phyloP scores from a whole-genome alignment of 768 basidiomycete genomes.

The Gautieria morchelliformis region DNA sequence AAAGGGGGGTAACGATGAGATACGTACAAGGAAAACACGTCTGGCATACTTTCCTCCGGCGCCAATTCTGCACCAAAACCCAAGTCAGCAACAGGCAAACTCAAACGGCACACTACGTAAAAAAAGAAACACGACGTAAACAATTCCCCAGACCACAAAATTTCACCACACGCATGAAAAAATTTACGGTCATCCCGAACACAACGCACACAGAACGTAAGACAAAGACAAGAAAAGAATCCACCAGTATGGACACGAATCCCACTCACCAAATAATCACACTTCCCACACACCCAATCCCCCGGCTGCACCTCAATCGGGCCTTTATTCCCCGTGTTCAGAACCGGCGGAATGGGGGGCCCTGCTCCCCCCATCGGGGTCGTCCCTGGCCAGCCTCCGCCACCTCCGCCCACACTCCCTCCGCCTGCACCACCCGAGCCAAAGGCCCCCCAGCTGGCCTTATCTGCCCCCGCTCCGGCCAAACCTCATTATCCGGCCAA shows the following conservation, averaged over 20 bases:
- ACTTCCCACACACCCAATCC: conserved; percentile 77
- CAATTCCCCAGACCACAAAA: no score
- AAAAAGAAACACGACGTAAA: no score
- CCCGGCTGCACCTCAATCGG: conserved; percentile 74
- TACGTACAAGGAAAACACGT: conserved; percentile 74
- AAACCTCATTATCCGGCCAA: conserved; percentile 84
- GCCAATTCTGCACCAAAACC: conserved; percentile 48
- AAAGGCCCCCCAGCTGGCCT: conserved; percentile 11
- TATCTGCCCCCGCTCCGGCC: conserved; percentile 74
- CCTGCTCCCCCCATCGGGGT: conserved; percentile 37
- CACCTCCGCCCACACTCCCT: no score
- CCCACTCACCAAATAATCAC: conserved; percentile 51
- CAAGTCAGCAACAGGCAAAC: background rate
- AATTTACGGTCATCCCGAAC: background rate
- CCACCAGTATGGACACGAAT: no score
- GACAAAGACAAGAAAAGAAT: background rate
- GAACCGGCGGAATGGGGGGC: conserved; percentile 48
- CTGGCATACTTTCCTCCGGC: conserved; percentile 81
- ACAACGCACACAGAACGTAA: background rate
- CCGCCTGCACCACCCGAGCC: no score
- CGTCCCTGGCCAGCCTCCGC: background rate
- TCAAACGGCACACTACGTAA: no score
- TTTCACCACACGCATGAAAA: no score
- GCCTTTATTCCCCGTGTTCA: conserved; percentile 83
- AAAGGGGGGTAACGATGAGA: conserved; percentile 3